Conservation (phyloP, 352 stramenopile species). For the Globisporangium uncinulatum region DNA sequence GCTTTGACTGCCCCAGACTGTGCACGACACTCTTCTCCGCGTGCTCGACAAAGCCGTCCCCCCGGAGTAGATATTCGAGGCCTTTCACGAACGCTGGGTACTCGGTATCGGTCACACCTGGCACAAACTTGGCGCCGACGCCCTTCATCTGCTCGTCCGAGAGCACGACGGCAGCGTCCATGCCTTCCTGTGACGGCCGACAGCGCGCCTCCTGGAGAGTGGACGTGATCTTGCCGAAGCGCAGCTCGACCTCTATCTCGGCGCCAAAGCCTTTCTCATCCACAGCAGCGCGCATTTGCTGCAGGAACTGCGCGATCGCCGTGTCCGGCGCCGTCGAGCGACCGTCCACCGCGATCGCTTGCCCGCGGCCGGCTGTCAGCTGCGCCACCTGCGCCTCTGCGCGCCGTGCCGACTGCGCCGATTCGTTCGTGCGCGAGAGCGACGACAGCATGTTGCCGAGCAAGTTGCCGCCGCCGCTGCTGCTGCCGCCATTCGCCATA, state of each 20-base stretch:
- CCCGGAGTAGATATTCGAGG: slow-evolving; percentile 61
- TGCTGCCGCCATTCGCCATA: slow-evolving; percentile 21
- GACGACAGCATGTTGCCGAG: slow-evolving; percentile 72
- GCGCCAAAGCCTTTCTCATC: slow-evolving; percentile 75
- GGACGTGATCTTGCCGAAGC: slow-evolving; percentile 78
- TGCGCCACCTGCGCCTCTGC: slow-evolving; percentile 72
- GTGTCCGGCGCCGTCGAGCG: slow-evolving; percentile 59
- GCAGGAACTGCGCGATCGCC: slow-evolving; percentile 77
- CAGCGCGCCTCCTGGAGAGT: slow-evolving; percentile 70
- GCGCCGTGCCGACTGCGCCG: slow-evolving; percentile 58
- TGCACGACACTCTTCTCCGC: slow-evolving; percentile 77
- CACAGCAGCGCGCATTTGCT: slow-evolving; percentile 69
- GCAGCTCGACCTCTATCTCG: slow-evolving; percentile 79
- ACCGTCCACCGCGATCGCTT: slow-evolving; percentile 69
- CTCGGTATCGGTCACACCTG: slow-evolving; percentile 63
- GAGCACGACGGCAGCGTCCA: slow-evolving; percentile 70
- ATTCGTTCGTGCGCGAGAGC: slow-evolving; percentile 74
- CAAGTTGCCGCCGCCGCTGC: slow-evolving; percentile 20
- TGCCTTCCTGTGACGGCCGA: slow-evolving; percentile 57
- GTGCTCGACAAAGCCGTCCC: slow-evolving; percentile 66
- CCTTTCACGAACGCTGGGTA: slow-evolving; percentile 63
- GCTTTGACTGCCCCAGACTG: slow-evolving; percentile 72
- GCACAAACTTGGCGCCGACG: slow-evolving; percentile 74
- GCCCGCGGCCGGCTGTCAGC: slow-evolving; percentile 61
- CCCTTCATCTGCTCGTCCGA: slow-evolving; percentile 72